A percentile compares a stretch with the other conserved stretches of the same genome.
phyloP scores from a whole-genome alignment of 2,329 filamentous ascomycete species.

The Aspergillus amoenus region DNA sequence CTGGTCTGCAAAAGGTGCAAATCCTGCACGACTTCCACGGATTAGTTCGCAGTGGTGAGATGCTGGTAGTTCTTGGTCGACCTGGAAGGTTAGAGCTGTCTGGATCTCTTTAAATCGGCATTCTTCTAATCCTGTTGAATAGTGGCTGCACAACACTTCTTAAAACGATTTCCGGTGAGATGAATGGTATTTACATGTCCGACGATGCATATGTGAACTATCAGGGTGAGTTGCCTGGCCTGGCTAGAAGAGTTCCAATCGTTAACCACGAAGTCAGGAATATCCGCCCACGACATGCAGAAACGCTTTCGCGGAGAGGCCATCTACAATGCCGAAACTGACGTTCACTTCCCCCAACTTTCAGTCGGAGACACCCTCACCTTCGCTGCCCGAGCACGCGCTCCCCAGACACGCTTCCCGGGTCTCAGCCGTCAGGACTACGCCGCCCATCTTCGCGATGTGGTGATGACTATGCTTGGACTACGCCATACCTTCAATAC shows the following conservation, averaged over 20 bases:
- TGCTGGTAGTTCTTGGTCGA: constrained; percentile 57
- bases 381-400: constrained; percentile 73
- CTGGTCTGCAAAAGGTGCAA: constrained; percentile 51
- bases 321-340: constrained; percentile 82
- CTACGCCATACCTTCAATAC: constrained; percentile 52
- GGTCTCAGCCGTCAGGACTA: constrained; percentile 45
- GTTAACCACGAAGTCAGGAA: constrained; percentile 21
- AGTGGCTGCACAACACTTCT: constrained; percentile 75
- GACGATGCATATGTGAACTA: constrained; percentile 75
- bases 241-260: background rate
- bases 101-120: background rate
- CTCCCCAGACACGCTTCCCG: constrained; percentile 42
- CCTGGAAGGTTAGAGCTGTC: constrained; percentile 35
- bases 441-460: constrained; percentile 43
- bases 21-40: constrained; percentile 67
- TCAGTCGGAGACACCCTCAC: constrained; percentile 75
- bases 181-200: constrained; percentile 74
- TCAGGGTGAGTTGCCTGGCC: constrained; percentile 47
- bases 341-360: constrained; percentile 77
- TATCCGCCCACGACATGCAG: constrained; percentile 48
- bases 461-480: constrained; percentile 46
- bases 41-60: constrained; percentile 57
- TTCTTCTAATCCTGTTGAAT: too few relatives aligned
- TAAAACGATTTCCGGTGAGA: constrained; percentile 81
- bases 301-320: constrained; percentile 77